A percentile compares a stretch with the other conserved stretches of the same genome.
These are phyloP conservation scores for Candida smagusa DNA, from an alignment of 1,139 yeast genomes.

Conservation along the genomic window DNA sequence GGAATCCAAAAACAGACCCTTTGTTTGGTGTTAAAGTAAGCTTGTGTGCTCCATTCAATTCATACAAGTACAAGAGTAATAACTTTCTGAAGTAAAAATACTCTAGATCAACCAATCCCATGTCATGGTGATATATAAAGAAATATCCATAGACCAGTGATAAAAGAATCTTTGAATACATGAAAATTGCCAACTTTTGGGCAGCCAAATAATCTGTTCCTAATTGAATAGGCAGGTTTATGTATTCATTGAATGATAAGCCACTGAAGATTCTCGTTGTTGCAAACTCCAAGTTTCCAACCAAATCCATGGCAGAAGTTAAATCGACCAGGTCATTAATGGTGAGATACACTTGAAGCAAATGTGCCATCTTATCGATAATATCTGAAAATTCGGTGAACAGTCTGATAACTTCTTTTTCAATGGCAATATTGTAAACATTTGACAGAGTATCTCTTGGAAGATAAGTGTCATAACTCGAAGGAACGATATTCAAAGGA, in stretches of 20 bases:
- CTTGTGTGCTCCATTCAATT: slow-evolving; percentile 13
- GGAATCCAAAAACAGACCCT: slow-evolving; percentile 10
- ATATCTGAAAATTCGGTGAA: slow-evolving; percentile 12
- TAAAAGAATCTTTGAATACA: slow-evolving; percentile 16
- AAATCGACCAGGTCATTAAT: slow-evolving; percentile 12
- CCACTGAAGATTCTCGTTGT: slow-evolving; percentile 11
- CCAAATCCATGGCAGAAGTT: slow-evolving; percentile 8
- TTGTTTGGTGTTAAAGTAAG: slow-evolving; percentile 6
- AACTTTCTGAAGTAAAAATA: slow-evolving; percentile 25
- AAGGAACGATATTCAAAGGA: slow-evolving; percentile 14
- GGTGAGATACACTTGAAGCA: slow-evolving; percentile 9
- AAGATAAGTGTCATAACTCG: slow-evolving; percentile 21
- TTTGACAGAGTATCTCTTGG: slow-evolving; percentile 21
- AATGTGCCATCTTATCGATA: slow-evolving; percentile 1
- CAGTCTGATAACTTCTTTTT: slow-evolving; percentile 15
- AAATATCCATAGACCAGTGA: slow-evolving; percentile 22
- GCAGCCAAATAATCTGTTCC: slow-evolving; percentile 4
- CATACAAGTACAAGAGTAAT: slow-evolving; percentile 16
- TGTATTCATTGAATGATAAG: slow-evolving; percentile 1
- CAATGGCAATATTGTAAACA: slow-evolving; percentile 16
- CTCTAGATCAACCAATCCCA: slow-evolving; percentile 15
- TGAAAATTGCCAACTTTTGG: slow-evolving; percentile 6
- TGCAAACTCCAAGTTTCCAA: slow-evolving; percentile 12
- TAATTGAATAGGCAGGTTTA: not conserved
- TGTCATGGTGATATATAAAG: slow-evolving; percentile 24